Evolutionary conservation across 2,329 filamentous ascomycete species (phyloP).

Genomic region (Sporothrix humicola): DNA sequence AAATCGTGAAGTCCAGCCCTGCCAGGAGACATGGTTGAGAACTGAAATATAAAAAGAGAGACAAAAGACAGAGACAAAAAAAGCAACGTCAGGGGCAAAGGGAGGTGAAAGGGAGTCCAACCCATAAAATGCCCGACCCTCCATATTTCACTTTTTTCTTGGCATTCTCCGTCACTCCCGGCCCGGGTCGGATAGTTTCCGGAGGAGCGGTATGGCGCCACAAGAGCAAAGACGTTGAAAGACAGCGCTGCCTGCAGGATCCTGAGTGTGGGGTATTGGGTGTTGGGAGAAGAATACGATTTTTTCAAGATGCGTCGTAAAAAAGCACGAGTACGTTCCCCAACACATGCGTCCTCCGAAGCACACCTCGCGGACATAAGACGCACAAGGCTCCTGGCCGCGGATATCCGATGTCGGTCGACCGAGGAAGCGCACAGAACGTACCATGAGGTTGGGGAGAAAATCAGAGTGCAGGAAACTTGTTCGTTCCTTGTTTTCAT

Average conservation of each 20-base stretch:
- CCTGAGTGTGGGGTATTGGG: not conserved
- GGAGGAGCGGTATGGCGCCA: slow-evolving; percentile 8
- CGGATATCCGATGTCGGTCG: slow-evolving; percentile 16
- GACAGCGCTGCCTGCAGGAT: not conserved
- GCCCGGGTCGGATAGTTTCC: slow-evolving; percentile 16
- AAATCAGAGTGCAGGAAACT: not conserved
- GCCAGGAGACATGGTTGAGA: too few relatives aligned
- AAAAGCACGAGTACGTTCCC: not conserved
- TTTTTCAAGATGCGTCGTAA: too few relatives aligned
- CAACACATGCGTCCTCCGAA: not conserved
- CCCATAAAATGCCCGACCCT: not conserved
- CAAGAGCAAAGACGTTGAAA: not conserved
- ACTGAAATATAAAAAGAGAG: not conserved
- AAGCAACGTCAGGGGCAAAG: not conserved
- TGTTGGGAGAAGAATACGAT: too few relatives aligned
- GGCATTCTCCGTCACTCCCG: not conserved
- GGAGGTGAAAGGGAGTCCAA: not conserved
- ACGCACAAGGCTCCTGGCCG: not conserved
- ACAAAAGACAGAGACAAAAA: not conserved
- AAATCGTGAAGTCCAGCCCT: too few relatives aligned
- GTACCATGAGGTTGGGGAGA: not conserved
- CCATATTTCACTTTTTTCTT: not conserved
- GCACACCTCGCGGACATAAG: not conserved
- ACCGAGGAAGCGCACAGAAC: not conserved
- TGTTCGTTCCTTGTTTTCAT: not conserved